A percentile compares a stretch with the other conserved stretches of the same genome.
phyloP scores from a whole-genome alignment of 257 asterid genomes.

The Ilex aquifolium region DNA sequence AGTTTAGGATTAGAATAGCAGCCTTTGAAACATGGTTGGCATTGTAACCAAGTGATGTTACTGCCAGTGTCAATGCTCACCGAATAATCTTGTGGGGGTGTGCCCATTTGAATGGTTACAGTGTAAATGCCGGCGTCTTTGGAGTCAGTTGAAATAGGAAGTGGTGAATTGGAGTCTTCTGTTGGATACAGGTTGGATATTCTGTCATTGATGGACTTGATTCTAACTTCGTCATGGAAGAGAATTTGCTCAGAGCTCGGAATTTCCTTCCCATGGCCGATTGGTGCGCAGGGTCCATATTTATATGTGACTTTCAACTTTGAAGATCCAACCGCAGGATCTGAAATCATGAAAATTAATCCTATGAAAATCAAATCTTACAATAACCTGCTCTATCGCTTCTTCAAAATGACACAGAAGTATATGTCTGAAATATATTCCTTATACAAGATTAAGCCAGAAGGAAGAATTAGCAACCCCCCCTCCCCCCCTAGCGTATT shows the following conservation, averaged over 20 bases:
- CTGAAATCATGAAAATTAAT: neutral
- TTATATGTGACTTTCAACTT: neutral
- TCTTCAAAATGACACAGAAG: no score
- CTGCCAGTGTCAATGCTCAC: slow-evolving; percentile 13
- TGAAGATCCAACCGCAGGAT: neutral
- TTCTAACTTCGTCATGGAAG: neutral
- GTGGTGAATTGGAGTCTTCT: neutral
- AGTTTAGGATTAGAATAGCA: neutral
- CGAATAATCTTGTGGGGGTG: neutral
- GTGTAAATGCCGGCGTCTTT: neutral
- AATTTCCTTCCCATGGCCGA: neutral
- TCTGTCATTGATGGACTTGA: no score
- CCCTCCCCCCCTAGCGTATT: no score
- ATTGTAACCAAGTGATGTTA: slow-evolving; percentile 1
- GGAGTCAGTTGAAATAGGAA: neutral
- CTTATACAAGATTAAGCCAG: no score
- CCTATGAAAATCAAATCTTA: no score
- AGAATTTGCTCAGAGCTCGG: neutral
- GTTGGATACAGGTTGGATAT: no score
- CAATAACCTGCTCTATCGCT: no score
- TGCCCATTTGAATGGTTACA: slow-evolving; percentile 3
- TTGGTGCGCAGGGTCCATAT: slow-evolving; percentile 10
- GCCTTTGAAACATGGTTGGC: slow-evolving; percentile 1
- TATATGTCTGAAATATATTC: no score
- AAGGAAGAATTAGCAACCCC: no score